Evolutionary conservation across 169 alveolate genomes (phyloP), one percentile per base, ranked within the genome.

Genomic region (Cryptosporidium meleagridis): DNA sequence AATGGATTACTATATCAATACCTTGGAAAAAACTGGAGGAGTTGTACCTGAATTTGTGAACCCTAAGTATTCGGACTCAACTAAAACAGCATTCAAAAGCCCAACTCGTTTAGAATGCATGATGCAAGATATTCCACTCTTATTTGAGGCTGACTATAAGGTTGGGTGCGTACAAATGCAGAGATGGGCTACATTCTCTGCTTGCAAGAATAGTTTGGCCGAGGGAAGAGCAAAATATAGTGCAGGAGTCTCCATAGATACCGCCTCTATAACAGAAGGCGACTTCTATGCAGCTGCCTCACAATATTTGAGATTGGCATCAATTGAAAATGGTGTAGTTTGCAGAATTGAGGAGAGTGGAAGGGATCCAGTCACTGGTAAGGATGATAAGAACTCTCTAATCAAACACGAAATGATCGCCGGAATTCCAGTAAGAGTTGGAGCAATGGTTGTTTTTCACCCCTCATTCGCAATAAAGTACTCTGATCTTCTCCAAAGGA

Each of bases 71-170:
- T 96, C 95, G 26, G 98, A 96, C 71, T 96, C 95, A 35, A 91
- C 96, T 2, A 95, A 95, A 85, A 95, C 96, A 23, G 93, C 89
- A 37, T 97, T 97, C 94, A 97, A 97, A 75, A 85, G 97, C 3
- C 97, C 99, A 44, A 95, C 99, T 4, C 96, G 99, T 70, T 91
- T 97, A 52, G 99, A 97, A 87, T 96, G 98, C 51, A 95, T 96
- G 97, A 96, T 96, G 98, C 97, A 97, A 85, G 98, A 96, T 84
- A 94, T 93, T 44, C 93, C 93, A 18, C 80, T 71, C 41, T 59
- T 93, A 94, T 96, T 95, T 23, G 61, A 80, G 10, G 73, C 70
- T 48, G 93, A 85, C 21, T 85, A 91, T 35, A 94, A 91, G 70
- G 96, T 94, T 21, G 97, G 97, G 26, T 94, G 94, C 84, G 92